A percentile compares a stretch with the other conserved stretches of the same genome.
Conservation (phyloP, 2,329 filamentous ascomycete species). For the Cladosporium sp. region DNA sequence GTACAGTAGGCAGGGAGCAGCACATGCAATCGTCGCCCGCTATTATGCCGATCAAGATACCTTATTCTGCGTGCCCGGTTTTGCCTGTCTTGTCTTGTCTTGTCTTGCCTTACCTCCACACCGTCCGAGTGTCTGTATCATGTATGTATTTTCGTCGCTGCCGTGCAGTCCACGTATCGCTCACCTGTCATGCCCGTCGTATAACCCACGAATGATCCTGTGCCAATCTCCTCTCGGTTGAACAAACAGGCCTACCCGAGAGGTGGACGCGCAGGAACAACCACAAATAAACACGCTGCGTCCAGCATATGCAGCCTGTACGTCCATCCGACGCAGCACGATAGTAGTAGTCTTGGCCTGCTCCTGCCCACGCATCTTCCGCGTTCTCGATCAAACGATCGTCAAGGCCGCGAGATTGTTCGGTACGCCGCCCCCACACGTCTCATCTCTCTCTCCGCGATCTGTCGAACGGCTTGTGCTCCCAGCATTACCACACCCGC, state of each 20-base stretch:
- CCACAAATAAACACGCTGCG: background rate
- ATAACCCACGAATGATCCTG: background rate
- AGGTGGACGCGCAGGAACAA: background rate
- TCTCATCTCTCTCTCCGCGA: conserved; percentile 20
- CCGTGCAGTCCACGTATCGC: background rate
- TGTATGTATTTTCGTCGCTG: conserved; percentile 12
- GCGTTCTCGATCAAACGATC: conserved; percentile 21
- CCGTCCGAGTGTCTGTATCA: background rate
- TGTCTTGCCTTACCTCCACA: background rate
- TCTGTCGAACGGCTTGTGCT: conserved; percentile 4
- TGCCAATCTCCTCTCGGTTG: background rate
- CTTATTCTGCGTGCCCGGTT: background rate
- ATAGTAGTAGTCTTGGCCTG: conserved; percentile 11
- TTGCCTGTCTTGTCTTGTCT: background rate
- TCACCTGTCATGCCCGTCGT: background rate
- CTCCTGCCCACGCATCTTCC: background rate
- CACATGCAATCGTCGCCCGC: conserved; percentile 13
- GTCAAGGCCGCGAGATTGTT: conserved; percentile 16
- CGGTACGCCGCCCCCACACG: conserved; percentile 14
- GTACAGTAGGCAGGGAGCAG: background rate
- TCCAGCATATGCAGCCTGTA: background rate
- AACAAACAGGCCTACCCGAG: conserved; percentile 8
- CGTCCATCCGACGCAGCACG: background rate
- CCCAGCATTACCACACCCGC: background rate
- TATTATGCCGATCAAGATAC: conserved; percentile 17